phyloP scores from a whole-genome alignment of 371 early-diverging fungal genomes.

The Encephalitozoon cuniculi region DNA sequence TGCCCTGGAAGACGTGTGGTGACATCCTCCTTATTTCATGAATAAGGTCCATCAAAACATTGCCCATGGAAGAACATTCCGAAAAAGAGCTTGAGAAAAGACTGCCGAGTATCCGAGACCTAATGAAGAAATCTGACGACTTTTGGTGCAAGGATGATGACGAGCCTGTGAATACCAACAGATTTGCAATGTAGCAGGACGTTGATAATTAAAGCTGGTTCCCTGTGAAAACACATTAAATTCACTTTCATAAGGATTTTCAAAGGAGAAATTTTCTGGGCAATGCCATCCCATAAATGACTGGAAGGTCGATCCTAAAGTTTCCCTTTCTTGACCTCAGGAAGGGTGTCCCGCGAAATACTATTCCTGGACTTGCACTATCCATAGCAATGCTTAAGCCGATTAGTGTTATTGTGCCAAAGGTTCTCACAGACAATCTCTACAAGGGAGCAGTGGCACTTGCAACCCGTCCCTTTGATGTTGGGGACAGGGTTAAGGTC shows the following conservation, averaged over 20 bases:
- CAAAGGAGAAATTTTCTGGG: background rate
- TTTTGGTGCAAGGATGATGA: background rate
- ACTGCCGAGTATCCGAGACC: background rate
- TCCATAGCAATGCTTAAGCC: background rate
- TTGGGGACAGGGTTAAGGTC: conserved; percentile 27
- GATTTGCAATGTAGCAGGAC: background rate
- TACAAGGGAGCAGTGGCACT: conserved; percentile 41
- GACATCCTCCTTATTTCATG: too few species aligned
- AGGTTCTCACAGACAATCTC: conserved; percentile 29
- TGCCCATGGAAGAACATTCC: background rate
- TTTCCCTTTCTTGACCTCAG: background rate
- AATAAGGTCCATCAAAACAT: background rate
- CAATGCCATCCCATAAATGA: background rate
- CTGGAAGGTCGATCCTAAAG: background rate
- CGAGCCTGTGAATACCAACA: background rate
- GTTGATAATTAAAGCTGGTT: background rate
- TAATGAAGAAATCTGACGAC: background rate
- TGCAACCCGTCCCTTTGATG: conserved; percentile 32
- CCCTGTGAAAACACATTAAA: background rate
- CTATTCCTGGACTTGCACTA: background rate
- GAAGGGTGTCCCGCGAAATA: background rate
- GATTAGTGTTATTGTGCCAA: background rate
- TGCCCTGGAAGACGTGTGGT: background rate
- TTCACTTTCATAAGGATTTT: too few species aligned
- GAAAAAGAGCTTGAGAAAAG: background rate